Evolutionary conservation across 148 eudicot genomes (phyloP), one percentile per base, ranked within the genome.

Genomic region (Dysphania ambrosioides): DNA sequence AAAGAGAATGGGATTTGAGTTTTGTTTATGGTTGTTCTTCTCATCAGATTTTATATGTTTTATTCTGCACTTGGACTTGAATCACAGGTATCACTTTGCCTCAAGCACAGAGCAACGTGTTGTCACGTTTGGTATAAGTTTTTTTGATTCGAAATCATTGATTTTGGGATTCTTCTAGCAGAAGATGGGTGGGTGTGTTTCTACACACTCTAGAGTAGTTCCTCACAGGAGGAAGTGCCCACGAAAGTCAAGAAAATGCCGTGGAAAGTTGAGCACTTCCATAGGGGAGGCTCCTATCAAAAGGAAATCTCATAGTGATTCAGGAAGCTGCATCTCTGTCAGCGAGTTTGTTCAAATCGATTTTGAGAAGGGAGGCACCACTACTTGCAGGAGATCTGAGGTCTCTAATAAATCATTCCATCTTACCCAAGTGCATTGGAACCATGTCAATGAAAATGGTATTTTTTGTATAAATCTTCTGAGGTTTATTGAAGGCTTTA

Each of bases 151-250:
- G 31, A 18, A 32, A 27, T 44, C 53, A 31, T 16, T 32, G 69
- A 47, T 47, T 71, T 21, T 71, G 75, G n/a, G 62, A 21, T 11
- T 35, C 2, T 51, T 16, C n/a, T 30, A 53, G 61, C 67, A 15
- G 26, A 71, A 47, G 24, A 89, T 90, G 95, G 95, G 95, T 34
- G 88, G 90, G n/a, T 88, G 90, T 75, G 88, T 79, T 10, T 86
- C n/a, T 21, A 31, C 78, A 81, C 80, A 81, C 77, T 66, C 80
- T 8, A 60, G 74, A 63, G 78, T 81, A 2, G 75, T 71, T 27
- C 83, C 83, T 27, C 80, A 73, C 6, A 72, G 77, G 64, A 87
- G 68, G 72, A 90, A 79, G 81, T 71, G 84, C 72, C 27, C 81
- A 1, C 80, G 75, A 21, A 79, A 83, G 83, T 72, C 80, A 21